Conservation (phyloP, 2,329 filamentous ascomycete genomes). For the Aureobasidium sp. region DNA sequence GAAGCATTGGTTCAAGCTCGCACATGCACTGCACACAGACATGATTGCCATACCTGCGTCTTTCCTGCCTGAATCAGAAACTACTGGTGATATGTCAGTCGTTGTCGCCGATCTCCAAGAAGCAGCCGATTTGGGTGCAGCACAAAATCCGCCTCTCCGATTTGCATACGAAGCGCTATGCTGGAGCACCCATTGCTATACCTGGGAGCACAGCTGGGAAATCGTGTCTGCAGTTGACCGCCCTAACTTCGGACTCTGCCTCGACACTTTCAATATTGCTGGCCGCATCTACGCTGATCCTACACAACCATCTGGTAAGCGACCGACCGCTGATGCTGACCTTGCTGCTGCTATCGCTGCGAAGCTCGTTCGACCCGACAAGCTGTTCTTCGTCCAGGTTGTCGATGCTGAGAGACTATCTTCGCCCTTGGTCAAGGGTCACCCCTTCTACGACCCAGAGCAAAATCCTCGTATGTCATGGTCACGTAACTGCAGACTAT, state of each 20-base stretch:
- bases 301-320: conserved; percentile 14
- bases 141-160: conserved; percentile 45
- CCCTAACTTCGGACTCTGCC: conserved; percentile 20
- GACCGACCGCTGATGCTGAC: conserved; percentile 27
- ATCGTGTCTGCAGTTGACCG: conserved; percentile 45
- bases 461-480: conserved; percentile 65
- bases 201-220: conserved; percentile 67
- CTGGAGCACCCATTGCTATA: conserved; percentile 63
- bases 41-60: conserved; percentile 68
- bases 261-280: conserved; percentile 22
- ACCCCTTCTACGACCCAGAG: conserved; percentile 48
- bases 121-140: conserved; percentile 60
- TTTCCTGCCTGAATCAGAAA: conserved; percentile 49
- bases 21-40: conserved; percentile 57
- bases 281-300: conserved; percentile 21
- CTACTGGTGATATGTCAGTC: conserved; percentile 46
- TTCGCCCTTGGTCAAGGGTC: conserved; percentile 47
- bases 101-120: conserved; percentile 57
- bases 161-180: conserved; percentile 69
- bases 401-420: conserved; percentile 62
- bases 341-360: not conserved
- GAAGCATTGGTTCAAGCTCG: conserved; percentile 61
- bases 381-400: conserved; percentile 70
- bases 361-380: conserved; percentile 27
- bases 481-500: conserved; percentile 65